These are phyloP conservation scores for Clonostachys sp. DNA, from an alignment of 2,329 filamentous ascomycete species.

Conservation along the genomic window DNA sequence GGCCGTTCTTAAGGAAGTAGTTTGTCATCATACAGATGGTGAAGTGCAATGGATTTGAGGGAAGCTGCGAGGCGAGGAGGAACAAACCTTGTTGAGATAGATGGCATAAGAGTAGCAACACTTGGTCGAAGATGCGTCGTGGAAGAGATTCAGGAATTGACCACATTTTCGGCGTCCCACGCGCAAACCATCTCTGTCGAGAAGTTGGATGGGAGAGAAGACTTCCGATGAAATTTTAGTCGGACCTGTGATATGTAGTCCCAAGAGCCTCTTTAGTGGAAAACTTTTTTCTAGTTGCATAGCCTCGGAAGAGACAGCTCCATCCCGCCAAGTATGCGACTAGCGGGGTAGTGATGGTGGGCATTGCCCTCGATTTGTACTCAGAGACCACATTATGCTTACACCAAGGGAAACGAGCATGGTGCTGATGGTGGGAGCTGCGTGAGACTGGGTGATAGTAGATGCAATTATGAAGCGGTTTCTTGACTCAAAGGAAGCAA, in stretches of 20 bases:
- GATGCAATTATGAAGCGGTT: not conserved
- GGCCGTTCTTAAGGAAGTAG: conserved; percentile 59
- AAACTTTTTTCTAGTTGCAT: not conserved
- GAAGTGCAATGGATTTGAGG: too few relatives aligned
- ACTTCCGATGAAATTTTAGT: not conserved
- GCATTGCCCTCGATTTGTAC: too few relatives aligned
- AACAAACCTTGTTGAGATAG: not conserved
- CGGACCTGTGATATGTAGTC: not conserved
- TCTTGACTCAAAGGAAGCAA: not conserved
- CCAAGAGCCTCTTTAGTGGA: not conserved
- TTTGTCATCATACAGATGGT: conserved; percentile 44
- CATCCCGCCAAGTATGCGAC: not conserved
- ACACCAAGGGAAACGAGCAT: not conserved
- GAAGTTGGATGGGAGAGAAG: not conserved
- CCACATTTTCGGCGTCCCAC: not conserved
- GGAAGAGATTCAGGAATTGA: not conserved
- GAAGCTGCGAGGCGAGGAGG: not conserved
- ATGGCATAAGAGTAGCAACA: not conserved
- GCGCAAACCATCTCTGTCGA: not conserved
- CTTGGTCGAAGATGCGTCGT: not conserved
- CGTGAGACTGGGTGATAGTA: conserved; percentile 7
- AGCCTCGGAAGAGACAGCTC: not conserved
- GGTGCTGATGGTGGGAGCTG: conserved; percentile 2
- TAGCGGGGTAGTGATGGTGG: not conserved
- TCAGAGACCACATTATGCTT: not conserved